phyloP scores from a whole-genome alignment of 176 grass and related monocot genomes.

The Tuctoria greenei region DNA sequence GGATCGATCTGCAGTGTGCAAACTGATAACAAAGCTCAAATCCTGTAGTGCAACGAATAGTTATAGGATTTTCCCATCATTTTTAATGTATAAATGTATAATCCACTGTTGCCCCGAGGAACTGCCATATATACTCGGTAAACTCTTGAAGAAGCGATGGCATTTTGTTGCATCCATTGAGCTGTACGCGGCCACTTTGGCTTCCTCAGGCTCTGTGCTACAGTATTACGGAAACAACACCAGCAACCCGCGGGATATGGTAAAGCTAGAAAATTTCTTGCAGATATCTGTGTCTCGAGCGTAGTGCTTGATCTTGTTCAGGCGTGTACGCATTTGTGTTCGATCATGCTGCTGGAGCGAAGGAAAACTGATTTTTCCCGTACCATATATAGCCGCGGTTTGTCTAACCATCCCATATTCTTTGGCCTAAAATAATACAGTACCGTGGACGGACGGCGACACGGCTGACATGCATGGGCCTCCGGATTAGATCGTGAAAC shows the following conservation, averaged over 20 bases:
- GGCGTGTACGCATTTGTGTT: too few species aligned
- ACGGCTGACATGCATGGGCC: too few species aligned
- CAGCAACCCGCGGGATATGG: too few species aligned
- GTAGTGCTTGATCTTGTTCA: too few species aligned
- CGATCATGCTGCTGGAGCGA: background rate
- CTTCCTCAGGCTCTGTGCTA: background rate
- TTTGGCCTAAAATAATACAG: background rate
- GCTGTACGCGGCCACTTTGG: background rate
- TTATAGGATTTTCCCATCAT: background rate
- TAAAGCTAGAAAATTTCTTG: too few species aligned
- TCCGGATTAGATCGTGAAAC: too few species aligned
- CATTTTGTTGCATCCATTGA: too few species aligned
- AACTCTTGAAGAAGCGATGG: background rate
- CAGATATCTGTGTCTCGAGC: too few species aligned
- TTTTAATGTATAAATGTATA: background rate
- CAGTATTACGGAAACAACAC: background rate
- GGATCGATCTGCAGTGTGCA: background rate
- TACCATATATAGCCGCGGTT: background rate
- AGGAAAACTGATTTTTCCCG: constrained; percentile 5
- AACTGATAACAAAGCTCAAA: background rate
- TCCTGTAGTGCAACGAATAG: background rate
- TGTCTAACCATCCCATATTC: background rate
- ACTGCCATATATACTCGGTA: background rate
- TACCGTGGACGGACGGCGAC: constrained; percentile 5
- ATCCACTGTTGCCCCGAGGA: background rate